These are phyloP conservation scores for Aspergillus tubingensis DNA, from an alignment of 2,329 filamentous ascomycete genomes.

Conservation along the genomic window DNA sequence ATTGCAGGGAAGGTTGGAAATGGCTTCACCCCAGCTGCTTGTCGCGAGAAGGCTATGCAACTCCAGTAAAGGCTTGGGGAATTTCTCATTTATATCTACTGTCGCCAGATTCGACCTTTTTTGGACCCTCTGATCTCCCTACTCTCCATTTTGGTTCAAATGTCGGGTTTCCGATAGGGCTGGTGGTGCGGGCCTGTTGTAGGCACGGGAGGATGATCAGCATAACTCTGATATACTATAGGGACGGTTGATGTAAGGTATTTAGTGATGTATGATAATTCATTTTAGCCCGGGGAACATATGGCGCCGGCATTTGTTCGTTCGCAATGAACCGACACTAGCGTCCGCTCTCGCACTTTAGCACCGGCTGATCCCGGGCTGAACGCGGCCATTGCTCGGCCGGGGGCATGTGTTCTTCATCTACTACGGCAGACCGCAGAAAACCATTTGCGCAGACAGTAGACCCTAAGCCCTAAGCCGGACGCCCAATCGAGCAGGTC, in stretches of 20 bases:
- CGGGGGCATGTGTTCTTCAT: not conserved
- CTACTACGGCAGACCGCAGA: not conserved
- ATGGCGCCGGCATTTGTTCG: slow-evolving; percentile 4
- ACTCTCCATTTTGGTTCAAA: not conserved
- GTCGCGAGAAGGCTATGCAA: slow-evolving; percentile 72
- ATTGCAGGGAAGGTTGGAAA: slow-evolving; percentile 87
- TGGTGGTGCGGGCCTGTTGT: slow-evolving; percentile 7
- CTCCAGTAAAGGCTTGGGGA: slow-evolving; percentile 20
- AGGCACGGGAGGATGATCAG: slow-evolving; percentile 12
- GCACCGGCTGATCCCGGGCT: not conserved
- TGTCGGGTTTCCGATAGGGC: slow-evolving; percentile 8
- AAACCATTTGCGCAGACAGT: not conserved
- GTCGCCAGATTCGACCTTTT: slow-evolving; percentile 3
- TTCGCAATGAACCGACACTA: slow-evolving; percentile 3
- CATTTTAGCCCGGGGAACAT: slow-evolving; percentile 9
- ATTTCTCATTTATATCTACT: not conserved
- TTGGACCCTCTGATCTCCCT: slow-evolving; percentile 8
- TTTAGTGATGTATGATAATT: slow-evolving; percentile 19
- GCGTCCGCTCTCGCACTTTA: slow-evolving; percentile 2
- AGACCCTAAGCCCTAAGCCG: slow-evolving; percentile 24
- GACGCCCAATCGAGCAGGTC: slow-evolving; percentile 20
- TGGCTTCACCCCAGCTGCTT: slow-evolving; percentile 83
- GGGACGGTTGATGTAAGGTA: slow-evolving; percentile 17
- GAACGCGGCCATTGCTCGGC: not conserved
- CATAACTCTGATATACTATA: slow-evolving; percentile 17